Conservation (phyloP, 2,329 filamentous ascomycete species). For the Lasiodiplodia sp. region DNA sequence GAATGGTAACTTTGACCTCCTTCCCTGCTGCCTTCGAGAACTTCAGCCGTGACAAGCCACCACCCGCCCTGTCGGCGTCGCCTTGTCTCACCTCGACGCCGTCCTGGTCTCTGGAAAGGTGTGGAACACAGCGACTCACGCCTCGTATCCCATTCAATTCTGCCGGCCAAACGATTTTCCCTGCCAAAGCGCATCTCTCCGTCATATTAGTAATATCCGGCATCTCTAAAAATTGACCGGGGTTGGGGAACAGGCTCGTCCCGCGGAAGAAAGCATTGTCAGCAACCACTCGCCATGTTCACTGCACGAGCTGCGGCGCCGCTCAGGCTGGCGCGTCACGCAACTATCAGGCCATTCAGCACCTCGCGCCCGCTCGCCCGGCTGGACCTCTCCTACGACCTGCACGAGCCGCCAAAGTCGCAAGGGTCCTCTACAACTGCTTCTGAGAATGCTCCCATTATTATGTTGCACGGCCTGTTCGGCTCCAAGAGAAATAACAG, state of each 20-base stretch:
- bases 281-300: constrained; percentile 21
- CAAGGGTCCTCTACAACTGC: constrained; percentile 39
- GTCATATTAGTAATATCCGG: constrained; percentile 20
- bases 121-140: constrained; percentile 10
- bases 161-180: constrained; percentile 25
- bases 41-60: background rate
- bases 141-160: constrained; percentile 1
- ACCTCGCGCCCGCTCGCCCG: constrained; percentile 25
- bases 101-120: background rate
- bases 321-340: constrained; percentile 11
- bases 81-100: constrained; percentile 9
- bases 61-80: background rate
- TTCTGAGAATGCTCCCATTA: constrained; percentile 65
- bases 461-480: constrained; percentile 92
- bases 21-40: background rate
- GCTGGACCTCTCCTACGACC: constrained; percentile 66
- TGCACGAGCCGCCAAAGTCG: constrained; percentile 65
- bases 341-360: constrained; percentile 16
- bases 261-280: background rate
- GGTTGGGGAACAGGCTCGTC: constrained; percentile 4
- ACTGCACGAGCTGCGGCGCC: constrained; percentile 18
- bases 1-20: background rate
- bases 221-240: constrained; percentile 9
- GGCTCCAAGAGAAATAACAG: constrained; percentile 96
- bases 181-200: background rate